These are phyloP conservation scores for Marchantia polymorpha DNA, from an alignment of 225 moss, liverwort and hornwort genomes.

Conservation along the genomic window DNA sequence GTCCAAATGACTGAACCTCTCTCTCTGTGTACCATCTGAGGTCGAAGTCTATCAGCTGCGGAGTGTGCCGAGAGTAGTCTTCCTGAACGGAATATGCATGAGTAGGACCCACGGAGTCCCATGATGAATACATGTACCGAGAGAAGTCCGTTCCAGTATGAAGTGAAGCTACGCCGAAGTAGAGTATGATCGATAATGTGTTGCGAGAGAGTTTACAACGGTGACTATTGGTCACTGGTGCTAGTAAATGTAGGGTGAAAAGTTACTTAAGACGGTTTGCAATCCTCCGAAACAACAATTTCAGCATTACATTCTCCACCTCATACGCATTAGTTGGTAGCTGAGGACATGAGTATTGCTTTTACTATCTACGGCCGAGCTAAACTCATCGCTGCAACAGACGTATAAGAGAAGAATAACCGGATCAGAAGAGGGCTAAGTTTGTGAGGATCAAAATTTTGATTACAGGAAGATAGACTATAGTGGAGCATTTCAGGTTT, in stretches of 20 bases:
- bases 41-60: not conserved
- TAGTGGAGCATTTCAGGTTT: conserved; percentile 1
- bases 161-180: not conserved
- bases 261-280: not conserved
- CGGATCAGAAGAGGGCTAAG: not conserved
- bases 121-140: conserved; percentile 1
- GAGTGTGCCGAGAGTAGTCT: not conserved
- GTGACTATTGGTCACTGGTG: not conserved
- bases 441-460: conserved; percentile 6
- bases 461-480: not conserved
- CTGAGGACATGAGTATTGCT: not conserved
- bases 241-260: not conserved
- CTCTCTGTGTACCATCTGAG: too few relatives aligned
- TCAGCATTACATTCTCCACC: not conserved
- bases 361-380: not conserved
- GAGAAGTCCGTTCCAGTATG: not conserved
- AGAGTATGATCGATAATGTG: not conserved
- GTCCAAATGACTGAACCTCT: too few relatives aligned
- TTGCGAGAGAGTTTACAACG: not conserved
- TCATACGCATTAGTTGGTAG: too few relatives aligned
- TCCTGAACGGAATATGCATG: not conserved
- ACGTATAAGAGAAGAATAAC: not conserved
- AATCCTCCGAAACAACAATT: not conserved
- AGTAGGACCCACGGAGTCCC: not conserved
- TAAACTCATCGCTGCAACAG: not conserved